Base-by-base conservation (phyloP, 2,329 filamentous ascomycete genomes). In the Diplocarpon mali region DNA sequence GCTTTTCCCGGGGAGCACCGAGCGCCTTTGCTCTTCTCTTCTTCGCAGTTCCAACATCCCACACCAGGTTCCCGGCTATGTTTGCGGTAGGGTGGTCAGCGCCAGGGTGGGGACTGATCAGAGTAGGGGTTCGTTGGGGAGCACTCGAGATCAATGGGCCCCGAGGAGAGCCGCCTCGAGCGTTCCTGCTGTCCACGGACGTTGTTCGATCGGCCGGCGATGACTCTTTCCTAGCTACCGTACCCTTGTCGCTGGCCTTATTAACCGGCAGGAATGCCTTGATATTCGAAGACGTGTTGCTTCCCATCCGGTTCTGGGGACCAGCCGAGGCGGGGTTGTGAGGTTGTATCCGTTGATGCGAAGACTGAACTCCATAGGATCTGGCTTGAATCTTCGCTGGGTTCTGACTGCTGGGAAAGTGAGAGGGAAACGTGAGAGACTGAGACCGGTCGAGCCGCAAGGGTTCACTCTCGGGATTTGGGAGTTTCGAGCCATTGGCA, bases 191-290 rank as follows among this genome's bases (percentile, higher is more conserved):
- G 34, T 29, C 42, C 28, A 28, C 17, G 16, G 42, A 20, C 17
- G 39, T 35, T 45, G 37, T 30, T 12, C 27, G 31, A 15, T 29
- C 35, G 8, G 27, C n/a, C 14, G 30, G n/a, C 14, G 2, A n/a
- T 32, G 32, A 24, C 10, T 42, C 35, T 16, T 38, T n/a, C 15
- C 36, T 38, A 7, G 2, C 32, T 2, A 9, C 10, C 27, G 38
- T 44, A 30, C 28, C 40, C 41, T 44, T 43, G 24, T 45, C 38
- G 4, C n/a, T 30, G 7, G 38, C 24, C 2, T 53, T 52, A 35
- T 54, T 55, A 24, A 56, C 52, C 2, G 52, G 48, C 1, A 54
- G 29, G 20, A 56, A 56, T 16, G 45, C 46, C 38, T 56, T 54
- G 40, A 56, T 54, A 3, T 40, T 48, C 27, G 44, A 27, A 9